A percentile compares a stretch with the other conserved stretches of the same genome.
phyloP scores from a whole-genome alignment of 2,329 filamentous ascomycete genomes.

The Fusarium sp. region DNA sequence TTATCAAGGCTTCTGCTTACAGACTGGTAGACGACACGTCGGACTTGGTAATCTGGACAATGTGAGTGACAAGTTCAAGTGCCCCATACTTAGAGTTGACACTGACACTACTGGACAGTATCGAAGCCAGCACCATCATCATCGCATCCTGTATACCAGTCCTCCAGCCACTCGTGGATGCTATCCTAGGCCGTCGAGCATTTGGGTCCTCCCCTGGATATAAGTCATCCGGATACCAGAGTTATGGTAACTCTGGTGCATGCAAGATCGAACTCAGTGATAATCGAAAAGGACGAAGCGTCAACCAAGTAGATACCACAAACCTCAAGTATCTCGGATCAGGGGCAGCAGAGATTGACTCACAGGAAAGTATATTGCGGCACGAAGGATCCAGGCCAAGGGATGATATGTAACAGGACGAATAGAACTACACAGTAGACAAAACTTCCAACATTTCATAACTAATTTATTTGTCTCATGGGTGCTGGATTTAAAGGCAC shows the following conservation, averaged over 20 bases:
- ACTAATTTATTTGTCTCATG: too few species aligned
- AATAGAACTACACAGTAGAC: background rate
- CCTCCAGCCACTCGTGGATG: constrained; percentile 51
- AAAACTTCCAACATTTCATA: too few species aligned
- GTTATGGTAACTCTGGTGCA: constrained; percentile 19
- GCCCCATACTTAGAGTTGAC: background rate
- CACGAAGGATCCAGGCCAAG: background rate
- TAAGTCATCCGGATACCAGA: constrained; percentile 24
- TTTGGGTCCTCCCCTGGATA: constrained; percentile 34
- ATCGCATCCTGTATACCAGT: constrained; percentile 54
- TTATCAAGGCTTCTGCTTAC: background rate
- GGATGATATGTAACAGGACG: background rate
- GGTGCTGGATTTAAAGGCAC: too few species aligned
- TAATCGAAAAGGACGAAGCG: background rate
- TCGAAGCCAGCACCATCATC: constrained; percentile 53
- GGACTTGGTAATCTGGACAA: constrained; percentile 61
- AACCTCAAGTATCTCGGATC: constrained; percentile 22
- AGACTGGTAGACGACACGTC: constrained; percentile 49
- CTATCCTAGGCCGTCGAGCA: constrained; percentile 38
- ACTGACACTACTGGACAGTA: constrained; percentile 23
- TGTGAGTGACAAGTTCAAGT: constrained; percentile 47
- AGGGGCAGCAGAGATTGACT: constrained; percentile 21
- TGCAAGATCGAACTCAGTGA: constrained; percentile 26
- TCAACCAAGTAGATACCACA: background rate
- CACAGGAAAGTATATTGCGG: constrained; percentile 24